Evolutionary conservation across 768 basidiomycete species (phyloP).

Genomic region (Boletus rex-veris): DNA sequence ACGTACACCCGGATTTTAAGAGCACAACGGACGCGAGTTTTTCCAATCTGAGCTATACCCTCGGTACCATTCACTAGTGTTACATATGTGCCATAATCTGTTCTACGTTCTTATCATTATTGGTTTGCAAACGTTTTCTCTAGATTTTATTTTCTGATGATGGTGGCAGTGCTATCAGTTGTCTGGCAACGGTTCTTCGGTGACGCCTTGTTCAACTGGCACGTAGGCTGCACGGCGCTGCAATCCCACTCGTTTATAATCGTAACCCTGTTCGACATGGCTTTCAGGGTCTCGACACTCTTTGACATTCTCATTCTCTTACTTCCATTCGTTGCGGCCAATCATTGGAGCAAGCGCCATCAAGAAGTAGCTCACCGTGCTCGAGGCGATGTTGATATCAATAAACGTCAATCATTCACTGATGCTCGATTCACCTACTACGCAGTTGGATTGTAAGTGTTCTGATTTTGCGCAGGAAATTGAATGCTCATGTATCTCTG

Average conservation of each 20-base stretch:
- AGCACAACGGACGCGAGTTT: conserved; percentile 18
- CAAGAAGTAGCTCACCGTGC: conserved; percentile 49
- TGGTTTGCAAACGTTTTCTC: background rate
- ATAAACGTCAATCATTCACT: conserved; percentile 35
- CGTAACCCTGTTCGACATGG: conserved; percentile 13
- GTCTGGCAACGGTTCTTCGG: conserved; percentile 15
- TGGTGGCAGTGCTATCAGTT: conserved; percentile 10
- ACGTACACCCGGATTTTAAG: conserved; percentile 15
- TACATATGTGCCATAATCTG: conserved; percentile 16
- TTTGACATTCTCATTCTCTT: conserved; percentile 34
- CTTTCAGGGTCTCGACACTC: conserved; percentile 26
- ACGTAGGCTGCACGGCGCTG: conserved; percentile 11
- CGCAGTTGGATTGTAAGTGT: conserved; percentile 47
- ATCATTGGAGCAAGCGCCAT: conserved; percentile 38
- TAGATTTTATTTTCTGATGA: background rate
- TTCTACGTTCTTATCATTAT: conserved; percentile 1
- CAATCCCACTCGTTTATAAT: conserved; percentile 19
- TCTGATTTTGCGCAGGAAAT: background rate
- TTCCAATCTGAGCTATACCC: conserved; percentile 27
- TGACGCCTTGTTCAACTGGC: background rate
- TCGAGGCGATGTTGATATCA: conserved; percentile 38
- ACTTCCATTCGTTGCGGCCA: conserved; percentile 34
- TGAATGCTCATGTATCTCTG: conserved; percentile 2
- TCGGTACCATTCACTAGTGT: conserved; percentile 9
- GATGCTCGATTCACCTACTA: conserved; percentile 53